Evolutionary conservation across 306 rosid species (phyloP), one percentile per base, ranked within the genome.

Genomic region (Cucurbita maxima): DNA sequence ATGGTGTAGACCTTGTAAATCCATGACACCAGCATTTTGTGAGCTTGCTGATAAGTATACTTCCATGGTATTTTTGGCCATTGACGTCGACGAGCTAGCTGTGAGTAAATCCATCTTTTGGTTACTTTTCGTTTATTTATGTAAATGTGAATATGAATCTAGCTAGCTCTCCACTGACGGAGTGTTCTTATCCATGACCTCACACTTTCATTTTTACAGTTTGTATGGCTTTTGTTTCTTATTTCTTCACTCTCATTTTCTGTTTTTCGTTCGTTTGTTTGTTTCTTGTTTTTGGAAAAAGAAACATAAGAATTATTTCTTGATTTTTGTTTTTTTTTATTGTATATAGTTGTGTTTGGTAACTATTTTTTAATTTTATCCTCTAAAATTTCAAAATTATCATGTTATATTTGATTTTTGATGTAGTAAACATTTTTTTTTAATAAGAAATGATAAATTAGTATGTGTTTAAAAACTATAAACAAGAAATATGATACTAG

Each of bases 1-100:
- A 4, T 92, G 96, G 96, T 89, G 97, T 80, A 88, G 87, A 76
- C 95, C 97, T 11, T 88, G 92, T 76, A 85, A 75, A 83, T 58
- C 76, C 25, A 80, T 89, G 76, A 84, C 84, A 4, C 86, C 96
- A 13, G 85, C 76, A 55, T 92, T 79, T 78, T 6, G 73, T 58
- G 95, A 89, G 73, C 79, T 92, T 75, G 88, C 97, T 38, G 89
- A 85, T 82, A 86, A 86, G 73, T 75, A 86, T 83, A 79, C 92
- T 58, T 88, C 92, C 56, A 22, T 85, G 68, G 54, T 88, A 71
- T 92, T 92, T 86, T 78, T 92, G 68, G 10, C 83, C 68, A 77
- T 92, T 34, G 96, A 92, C 18, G 98, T 92, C 30, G 98, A 92
- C 51, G 91, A 87, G 73, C 88, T 88, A 45, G 81, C 86, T 47